phyloP scores from a whole-genome alignment of 1,139 yeast genomes.

The Geotrichum klebahnii region DNA sequence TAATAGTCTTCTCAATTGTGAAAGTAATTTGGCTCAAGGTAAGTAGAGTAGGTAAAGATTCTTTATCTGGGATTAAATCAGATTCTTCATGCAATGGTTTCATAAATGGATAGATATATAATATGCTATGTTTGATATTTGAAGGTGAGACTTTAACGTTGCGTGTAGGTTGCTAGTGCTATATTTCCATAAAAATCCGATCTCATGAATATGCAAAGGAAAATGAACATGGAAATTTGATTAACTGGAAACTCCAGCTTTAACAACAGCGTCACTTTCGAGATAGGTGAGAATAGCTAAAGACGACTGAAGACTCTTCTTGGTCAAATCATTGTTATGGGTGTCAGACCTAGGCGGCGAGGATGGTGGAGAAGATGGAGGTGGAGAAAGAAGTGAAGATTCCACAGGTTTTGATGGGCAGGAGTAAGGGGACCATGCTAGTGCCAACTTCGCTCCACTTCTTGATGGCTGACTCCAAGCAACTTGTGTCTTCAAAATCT shows the following conservation, averaged over 20 bases:
- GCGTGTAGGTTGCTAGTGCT: too few species aligned
- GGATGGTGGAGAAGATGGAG: slow-evolving; percentile 14
- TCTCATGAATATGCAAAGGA: neutral
- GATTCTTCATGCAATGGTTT: too few species aligned
- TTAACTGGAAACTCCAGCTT: neutral
- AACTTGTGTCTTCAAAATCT: slow-evolving; percentile 43
- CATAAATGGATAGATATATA: too few species aligned
- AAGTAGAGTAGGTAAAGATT: too few species aligned
- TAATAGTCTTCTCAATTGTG: too few species aligned
- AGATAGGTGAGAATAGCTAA: slow-evolving; percentile 9
- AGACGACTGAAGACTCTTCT: neutral
- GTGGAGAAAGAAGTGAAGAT: neutral
- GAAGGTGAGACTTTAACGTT: too few species aligned
- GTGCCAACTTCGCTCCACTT: slow-evolving; percentile 56
- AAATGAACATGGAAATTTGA: neutral
- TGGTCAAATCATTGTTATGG: too few species aligned
- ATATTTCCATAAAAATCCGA: too few species aligned
- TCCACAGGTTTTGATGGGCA: neutral
- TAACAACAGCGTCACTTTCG: slow-evolving; percentile 12
- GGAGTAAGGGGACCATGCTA: slow-evolving; percentile 25
- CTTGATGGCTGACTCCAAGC: slow-evolving; percentile 74
- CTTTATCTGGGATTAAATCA: too few species aligned
- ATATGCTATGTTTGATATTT: too few species aligned
- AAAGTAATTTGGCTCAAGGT: too few species aligned
- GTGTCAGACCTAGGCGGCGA: too few species aligned